Evolutionary conservation across 192 early-diverging fungal genomes (phyloP).

Genomic region (Paraglomus brasilianum): DNA sequence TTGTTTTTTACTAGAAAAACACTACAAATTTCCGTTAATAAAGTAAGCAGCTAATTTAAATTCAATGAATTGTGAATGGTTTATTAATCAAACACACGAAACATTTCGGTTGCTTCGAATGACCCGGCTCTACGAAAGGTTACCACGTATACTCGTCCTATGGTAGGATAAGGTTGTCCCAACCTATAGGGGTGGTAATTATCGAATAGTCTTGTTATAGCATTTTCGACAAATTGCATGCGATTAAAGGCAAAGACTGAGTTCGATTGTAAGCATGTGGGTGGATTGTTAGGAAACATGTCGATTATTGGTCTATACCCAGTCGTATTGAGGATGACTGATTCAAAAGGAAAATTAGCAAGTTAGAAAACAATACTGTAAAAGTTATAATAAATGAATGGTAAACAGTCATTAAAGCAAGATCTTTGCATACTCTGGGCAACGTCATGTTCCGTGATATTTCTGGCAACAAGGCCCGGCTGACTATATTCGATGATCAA

Average conservation of each 20-base stretch:
- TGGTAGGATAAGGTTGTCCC: conserved; percentile 2
- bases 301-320: background rate
- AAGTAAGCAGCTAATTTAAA: too few species aligned
- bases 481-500: conserved; percentile 25
- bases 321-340: background rate
- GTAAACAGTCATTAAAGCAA: too few species aligned
- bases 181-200: background rate
- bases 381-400: too few species aligned
- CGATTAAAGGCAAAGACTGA: background rate
- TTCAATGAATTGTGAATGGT: too few species aligned
- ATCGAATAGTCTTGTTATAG: background rate
- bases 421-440: conserved; percentile 10
- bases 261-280: background rate
- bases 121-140: background rate
- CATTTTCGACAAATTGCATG: background rate
- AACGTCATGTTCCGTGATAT: conserved; percentile 2
- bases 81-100: too few species aligned
- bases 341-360: background rate
- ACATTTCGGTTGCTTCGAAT: too few species aligned
- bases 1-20: too few species aligned
- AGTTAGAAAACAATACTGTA: conserved; percentile 9
- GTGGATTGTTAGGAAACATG: background rate
- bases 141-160: conserved; percentile 6
- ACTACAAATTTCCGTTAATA: too few species aligned
- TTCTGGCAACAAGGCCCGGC: conserved; percentile 1